phyloP scores from a whole-genome alignment of 306 rosid genomes.

The Geum urbanum region DNA sequence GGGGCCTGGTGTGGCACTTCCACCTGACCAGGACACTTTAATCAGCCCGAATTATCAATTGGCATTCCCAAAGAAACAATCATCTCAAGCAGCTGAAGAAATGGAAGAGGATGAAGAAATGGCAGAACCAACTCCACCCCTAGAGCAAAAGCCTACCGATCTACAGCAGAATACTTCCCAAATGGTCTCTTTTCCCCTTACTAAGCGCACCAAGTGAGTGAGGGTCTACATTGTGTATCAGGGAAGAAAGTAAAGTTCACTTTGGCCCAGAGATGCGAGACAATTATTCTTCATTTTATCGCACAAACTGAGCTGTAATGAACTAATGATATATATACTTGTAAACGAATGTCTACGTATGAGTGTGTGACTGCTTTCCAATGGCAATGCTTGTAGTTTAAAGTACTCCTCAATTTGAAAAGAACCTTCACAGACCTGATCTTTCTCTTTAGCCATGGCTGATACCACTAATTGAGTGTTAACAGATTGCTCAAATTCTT shows the following conservation, averaged over 20 bases:
- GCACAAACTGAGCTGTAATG: not conserved
- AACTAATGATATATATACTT: not conserved
- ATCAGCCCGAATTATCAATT: constrained; percentile 77
- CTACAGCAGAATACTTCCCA: constrained; percentile 54
- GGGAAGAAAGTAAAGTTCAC: not conserved
- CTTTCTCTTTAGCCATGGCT: no score
- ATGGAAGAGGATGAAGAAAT: constrained; percentile 66
- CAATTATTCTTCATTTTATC: not conserved
- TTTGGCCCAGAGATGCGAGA: not conserved
- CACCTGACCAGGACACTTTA: constrained; percentile 74
- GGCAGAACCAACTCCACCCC: constrained; percentile 42
- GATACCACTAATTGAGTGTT: no score
- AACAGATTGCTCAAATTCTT: no score
- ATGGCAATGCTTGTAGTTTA: not conserved
- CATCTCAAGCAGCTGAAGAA: constrained; percentile 61
- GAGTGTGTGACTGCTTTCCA: not conserved
- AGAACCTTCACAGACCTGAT: no score
- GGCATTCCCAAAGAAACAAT: constrained; percentile 63
- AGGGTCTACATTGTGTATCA: not conserved
- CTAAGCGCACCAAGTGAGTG: constrained; percentile 51
- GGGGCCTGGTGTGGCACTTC: constrained; percentile 69
- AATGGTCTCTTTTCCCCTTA: constrained; percentile 71
- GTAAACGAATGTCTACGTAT: not conserved
- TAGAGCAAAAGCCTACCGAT: constrained; percentile 51
- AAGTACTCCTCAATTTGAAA: not conserved